phyloP scores from a whole-genome alignment of 352 stramenopile species.

The Pythium brassicae region DNA sequence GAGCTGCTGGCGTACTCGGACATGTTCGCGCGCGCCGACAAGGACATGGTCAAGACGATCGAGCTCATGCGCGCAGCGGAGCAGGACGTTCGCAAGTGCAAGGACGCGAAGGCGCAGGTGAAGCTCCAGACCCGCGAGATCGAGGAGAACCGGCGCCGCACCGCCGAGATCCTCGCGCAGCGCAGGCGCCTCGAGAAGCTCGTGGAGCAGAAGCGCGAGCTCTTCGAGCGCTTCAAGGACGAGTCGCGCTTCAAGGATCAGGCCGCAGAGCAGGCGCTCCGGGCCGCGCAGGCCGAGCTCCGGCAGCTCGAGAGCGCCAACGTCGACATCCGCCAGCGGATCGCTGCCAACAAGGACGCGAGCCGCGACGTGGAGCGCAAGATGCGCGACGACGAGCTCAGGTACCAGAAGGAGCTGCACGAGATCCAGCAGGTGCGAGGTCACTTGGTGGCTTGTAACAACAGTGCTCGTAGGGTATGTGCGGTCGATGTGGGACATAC shows the following conservation, averaged over 20 bases:
- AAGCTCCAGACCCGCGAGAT: conserved; percentile 52
- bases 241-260: conserved; percentile 62
- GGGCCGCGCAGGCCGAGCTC: conserved; percentile 48
- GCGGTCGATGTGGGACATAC: too few relatives aligned
- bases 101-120: conserved; percentile 69
- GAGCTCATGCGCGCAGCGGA: conserved; percentile 62
- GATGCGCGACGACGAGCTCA: conserved; percentile 59
- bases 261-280: conserved; percentile 49
- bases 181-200: conserved; percentile 71
- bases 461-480: not conserved
- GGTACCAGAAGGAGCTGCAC: conserved; percentile 60
- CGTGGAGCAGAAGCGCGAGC: conserved; percentile 61
- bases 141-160: conserved; percentile 38
- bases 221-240: conserved; percentile 62
- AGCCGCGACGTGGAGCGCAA: conserved; percentile 61
- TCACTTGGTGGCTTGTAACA: not conserved
- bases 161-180: conserved; percentile 50
- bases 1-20: conserved; percentile 60
- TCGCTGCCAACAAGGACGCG: conserved; percentile 42
- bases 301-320: conserved; percentile 46
- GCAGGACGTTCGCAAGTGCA: conserved; percentile 58
- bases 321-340: conserved; percentile 42
- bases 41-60: conserved; percentile 61
- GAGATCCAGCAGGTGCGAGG: conserved; percentile 55
- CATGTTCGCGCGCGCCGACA: conserved; percentile 63